Evolutionary conservation across 139 green algal genomes (phyloP), one percentile per base, ranked within the genome.

Genomic region (Chlamydomonas asymmetrica): DNA sequence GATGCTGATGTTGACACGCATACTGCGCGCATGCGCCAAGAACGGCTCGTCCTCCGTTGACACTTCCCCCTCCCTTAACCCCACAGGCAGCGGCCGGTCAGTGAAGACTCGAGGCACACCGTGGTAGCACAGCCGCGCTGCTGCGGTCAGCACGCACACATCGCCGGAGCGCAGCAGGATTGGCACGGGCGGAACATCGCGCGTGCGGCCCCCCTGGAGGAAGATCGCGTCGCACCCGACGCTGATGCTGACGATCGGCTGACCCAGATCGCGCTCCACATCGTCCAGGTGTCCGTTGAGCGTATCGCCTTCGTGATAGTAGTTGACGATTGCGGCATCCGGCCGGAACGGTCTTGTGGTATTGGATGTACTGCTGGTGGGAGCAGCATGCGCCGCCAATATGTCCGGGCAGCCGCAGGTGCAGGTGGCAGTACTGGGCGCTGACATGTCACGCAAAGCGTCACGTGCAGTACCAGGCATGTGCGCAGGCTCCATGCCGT

Each of bases 261-360:
- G 79, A 1, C 29, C 45, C 74, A 93, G 54, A 72, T 97, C 87
- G 0, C 18, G 23, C 84, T 98, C 94, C 32, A 91, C 94, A 70
- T 98, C 94, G 71, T 98, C 94, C 38, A 85, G 63, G 82, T 98
- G 94, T 0, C 94, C 94, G 16, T 85, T 82, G 25, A 98, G 82
- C 1, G 89, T 95, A 80, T 97, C 93, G 3, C 91, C 80, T 84
- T 83, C 63, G 6, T 82, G 52, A 68, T 97, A 97, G 75, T 89
- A 98, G 69, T 98, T 98, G 25, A 98, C 81, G 5, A 98, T 76
- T 0, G 94, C 94, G 3, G 88, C 94, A 82, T 98, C 87, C 0
- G 93, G 91, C 20, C 48, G 23, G 40, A 91, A 97, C 2, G 32
- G 52, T 37, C 45, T n/a, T n/a, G n/a, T n/a, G n/a, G n/a, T n/a